Evolutionary conservation across 2,329 filamentous ascomycete genomes (phyloP).

Genomic region (Fusarium sp.): DNA sequence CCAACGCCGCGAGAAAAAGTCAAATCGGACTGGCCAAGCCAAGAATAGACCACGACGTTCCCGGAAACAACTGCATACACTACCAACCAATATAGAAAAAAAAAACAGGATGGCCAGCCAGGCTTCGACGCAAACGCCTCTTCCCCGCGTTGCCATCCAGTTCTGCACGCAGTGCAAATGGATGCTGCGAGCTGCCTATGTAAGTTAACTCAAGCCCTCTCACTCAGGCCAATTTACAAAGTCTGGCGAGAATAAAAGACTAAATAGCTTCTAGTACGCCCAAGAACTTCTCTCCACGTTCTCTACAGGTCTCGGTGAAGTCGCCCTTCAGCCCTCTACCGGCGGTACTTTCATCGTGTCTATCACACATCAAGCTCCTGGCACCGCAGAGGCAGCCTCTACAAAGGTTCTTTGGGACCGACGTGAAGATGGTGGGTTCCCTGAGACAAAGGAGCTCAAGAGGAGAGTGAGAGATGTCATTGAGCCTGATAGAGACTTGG

Average conservation of each 20-base stretch:
- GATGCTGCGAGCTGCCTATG: constrained; percentile 90
- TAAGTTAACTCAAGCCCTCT: constrained; percentile 59
- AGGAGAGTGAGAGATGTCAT: constrained; percentile 85
- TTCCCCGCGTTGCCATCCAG: constrained; percentile 85
- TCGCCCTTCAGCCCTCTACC: constrained; percentile 87
- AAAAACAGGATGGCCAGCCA: constrained; percentile 31
- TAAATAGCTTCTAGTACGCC: constrained; percentile 73
- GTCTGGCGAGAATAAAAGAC: background rate
- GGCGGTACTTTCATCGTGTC: constrained; percentile 87
- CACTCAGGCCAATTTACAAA: too few relatives aligned
- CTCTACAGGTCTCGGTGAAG: constrained; percentile 84
- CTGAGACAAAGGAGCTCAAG: constrained; percentile 93
- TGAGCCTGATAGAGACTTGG: constrained; percentile 82
- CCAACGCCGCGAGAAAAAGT: constrained; percentile 22
- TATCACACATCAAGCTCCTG: constrained; percentile 61
- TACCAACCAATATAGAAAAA: background rate
- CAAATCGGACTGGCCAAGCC: constrained; percentile 18
- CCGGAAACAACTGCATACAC: constrained; percentile 20
- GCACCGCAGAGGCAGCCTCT: constrained; percentile 41
- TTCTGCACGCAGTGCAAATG: constrained; percentile 97
- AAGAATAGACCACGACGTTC: constrained; percentile 31
- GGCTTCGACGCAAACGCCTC: constrained; percentile 29
- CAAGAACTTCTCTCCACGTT: constrained; percentile 98
- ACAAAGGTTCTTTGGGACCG: constrained; percentile 85
- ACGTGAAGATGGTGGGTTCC: constrained; percentile 89